A percentile compares a stretch with the other conserved stretches of the same genome.
phyloP scores from a whole-genome alignment of 2,329 filamentous ascomycete species.

The Pseudogymnoascus sp. region DNA sequence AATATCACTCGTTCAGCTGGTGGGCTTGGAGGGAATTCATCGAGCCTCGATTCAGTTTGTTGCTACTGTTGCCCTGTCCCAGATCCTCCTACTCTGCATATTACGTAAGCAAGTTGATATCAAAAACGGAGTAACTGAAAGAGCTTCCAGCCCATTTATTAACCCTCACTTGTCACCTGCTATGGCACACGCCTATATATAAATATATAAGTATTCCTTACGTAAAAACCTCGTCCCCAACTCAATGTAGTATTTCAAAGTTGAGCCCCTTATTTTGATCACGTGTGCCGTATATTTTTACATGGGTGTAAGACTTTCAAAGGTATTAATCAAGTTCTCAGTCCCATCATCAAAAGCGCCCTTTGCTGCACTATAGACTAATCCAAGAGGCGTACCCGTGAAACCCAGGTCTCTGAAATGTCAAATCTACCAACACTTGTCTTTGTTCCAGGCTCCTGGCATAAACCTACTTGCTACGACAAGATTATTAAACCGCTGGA shows the following conservation, averaged over 20 bases:
- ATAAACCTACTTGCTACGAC: slow-evolving; percentile 30
- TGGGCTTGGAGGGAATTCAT: background rate
- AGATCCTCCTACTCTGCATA: background rate
- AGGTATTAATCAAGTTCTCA: background rate
- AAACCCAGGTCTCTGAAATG: background rate
- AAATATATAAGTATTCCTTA: background rate
- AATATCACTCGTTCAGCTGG: background rate
- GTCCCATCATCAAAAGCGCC: background rate
- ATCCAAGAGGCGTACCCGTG: background rate
- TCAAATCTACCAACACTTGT: slow-evolving; percentile 28
- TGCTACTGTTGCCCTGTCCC: background rate
- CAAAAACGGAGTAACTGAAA: background rate
- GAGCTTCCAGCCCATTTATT: background rate
- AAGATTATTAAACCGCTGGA: slow-evolving; percentile 29
- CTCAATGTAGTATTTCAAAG: background rate
- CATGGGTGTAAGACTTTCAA: background rate
- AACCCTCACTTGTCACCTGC: background rate
- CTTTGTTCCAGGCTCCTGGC: slow-evolving; percentile 33
- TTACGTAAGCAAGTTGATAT: background rate
- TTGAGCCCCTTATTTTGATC: background rate
- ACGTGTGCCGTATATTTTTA: background rate
- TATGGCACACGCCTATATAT: background rate
- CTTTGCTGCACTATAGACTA: background rate
- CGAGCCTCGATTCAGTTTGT: background rate
- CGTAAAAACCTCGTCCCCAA: no score